Evolutionary conservation across 495 filamentous ascomycete genomes (phyloP).

Genomic region (Cudoniella acicularis): DNA sequence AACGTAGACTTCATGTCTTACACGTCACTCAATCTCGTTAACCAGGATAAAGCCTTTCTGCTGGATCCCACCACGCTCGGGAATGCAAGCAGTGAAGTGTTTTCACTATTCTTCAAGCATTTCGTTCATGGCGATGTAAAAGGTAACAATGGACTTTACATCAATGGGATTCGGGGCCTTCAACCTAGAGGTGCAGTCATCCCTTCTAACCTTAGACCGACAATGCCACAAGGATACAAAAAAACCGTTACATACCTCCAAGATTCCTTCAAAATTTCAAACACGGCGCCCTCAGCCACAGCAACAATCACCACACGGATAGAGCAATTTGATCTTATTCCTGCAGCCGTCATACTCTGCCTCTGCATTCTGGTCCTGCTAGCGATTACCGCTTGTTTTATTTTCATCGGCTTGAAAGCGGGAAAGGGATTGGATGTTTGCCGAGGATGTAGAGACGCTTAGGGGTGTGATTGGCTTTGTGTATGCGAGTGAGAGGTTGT

Average conservation of each 20-base stretch:
- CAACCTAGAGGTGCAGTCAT: constrained; percentile 28
- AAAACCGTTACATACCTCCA: constrained; percentile 8
- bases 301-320: constrained; percentile 23
- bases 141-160: not conserved
- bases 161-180: constrained; percentile 12
- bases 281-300: not conserved
- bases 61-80: constrained; percentile 23
- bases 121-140: constrained; percentile 30
- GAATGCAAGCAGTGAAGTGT: constrained; percentile 28
- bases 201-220: constrained; percentile 31
- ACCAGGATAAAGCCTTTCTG: constrained; percentile 27
- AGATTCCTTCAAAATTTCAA: constrained; percentile 2
- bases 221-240: constrained; percentile 22
- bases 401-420: constrained; percentile 11
- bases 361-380: constrained; percentile 34
- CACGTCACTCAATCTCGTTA: constrained; percentile 29
- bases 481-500: constrained; percentile 20
- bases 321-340: constrained; percentile 31
- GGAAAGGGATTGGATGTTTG: constrained; percentile 5
- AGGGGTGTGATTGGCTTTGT: constrained; percentile 22
- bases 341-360: constrained; percentile 33
- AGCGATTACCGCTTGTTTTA: constrained; percentile 25
- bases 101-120: constrained; percentile 37
- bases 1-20: constrained; percentile 42
- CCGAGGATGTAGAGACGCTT: constrained; percentile 20